Evolutionary conservation across 257 asterid species (phyloP).

Genomic region (Anisodus acutangulus): DNA sequence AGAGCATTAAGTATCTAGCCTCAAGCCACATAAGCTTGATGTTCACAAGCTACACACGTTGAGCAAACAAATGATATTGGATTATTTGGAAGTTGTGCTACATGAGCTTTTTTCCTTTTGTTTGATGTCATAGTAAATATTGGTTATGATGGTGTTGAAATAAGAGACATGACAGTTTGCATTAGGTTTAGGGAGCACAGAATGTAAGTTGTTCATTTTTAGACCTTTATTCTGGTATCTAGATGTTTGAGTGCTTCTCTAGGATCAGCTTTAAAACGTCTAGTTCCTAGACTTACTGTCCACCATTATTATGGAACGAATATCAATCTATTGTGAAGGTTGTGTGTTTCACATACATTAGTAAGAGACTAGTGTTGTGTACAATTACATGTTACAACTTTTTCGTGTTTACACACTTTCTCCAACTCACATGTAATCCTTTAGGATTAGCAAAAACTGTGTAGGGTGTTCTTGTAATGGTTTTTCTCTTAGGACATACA

Average conservation of each 20-base stretch:
- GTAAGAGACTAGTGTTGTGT: neutral
- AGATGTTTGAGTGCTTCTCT: neutral
- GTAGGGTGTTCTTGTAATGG: neutral
- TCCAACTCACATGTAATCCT: neutral
- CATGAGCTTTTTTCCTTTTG: neutral
- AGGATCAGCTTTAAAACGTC: neutral
- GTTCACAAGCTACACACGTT: neutral
- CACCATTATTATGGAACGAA: neutral
- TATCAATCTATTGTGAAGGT: neutral
- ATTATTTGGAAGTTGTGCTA: neutral
- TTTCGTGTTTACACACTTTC: neutral
- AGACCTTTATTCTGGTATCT: constrained; percentile 7
- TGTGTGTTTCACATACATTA: neutral
- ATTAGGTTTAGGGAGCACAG: neutral
- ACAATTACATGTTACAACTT: neutral
- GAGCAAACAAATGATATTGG: constrained; percentile 3
- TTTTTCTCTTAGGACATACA: neutral
- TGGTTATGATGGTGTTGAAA: neutral
- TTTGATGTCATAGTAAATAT: neutral
- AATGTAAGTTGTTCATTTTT: neutral
- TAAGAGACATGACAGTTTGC: neutral
- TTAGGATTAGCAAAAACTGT: neutral
- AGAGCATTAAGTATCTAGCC: neutral
- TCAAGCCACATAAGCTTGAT: constrained; percentile 14
- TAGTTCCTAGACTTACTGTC: neutral